Evolutionary conservation across 2,329 filamentous ascomycete genomes (phyloP).

Genomic region (Fusarium continuum): DNA sequence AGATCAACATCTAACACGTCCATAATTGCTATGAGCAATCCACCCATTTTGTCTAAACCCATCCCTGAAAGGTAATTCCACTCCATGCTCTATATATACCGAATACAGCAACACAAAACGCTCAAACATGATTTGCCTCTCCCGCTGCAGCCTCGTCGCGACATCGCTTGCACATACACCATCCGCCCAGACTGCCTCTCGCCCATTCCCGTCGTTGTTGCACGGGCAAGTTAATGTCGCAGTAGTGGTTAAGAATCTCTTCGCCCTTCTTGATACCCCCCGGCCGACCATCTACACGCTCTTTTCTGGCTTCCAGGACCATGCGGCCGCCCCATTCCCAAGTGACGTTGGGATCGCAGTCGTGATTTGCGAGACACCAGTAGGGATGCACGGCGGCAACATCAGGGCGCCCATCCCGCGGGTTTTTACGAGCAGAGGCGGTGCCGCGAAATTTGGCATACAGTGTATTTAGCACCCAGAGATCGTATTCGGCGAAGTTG

Average conservation of each 20-base stretch:
- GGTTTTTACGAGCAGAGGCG: constrained; percentile 83
- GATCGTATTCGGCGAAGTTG: constrained; percentile 66
- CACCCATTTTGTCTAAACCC: constrained; percentile 26
- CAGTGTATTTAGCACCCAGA: constrained; percentile 90
- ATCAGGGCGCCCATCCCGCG: constrained; percentile 82
- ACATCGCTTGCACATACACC: constrained; percentile 88
- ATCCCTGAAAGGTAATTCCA: constrained; percentile 14
- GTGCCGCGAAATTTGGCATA: constrained; percentile 94
- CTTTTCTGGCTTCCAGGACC: constrained; percentile 71
- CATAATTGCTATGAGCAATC: constrained; percentile 1
- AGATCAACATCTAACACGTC: neutral
- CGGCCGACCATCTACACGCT: constrained; percentile 58
- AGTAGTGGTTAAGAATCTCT: constrained; percentile 94
- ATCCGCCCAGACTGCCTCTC: constrained; percentile 83
- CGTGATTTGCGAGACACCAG: constrained; percentile 97
- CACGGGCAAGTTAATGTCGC: constrained; percentile 82
- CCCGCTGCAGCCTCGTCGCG: constrained; percentile 68
- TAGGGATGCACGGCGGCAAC: constrained; percentile 93
- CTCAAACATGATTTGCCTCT: constrained; percentile 19
- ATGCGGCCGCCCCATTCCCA: constrained; percentile 93
- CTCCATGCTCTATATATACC: constrained; percentile 11
- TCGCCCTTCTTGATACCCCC: constrained; percentile 79
- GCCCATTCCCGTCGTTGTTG: constrained; percentile 89
- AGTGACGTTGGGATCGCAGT: constrained; percentile 91
- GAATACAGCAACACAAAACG: neutral